Evolutionary conservation across 768 basidiomycete species (phyloP).

Genomic region (Ramaria rubella): DNA sequence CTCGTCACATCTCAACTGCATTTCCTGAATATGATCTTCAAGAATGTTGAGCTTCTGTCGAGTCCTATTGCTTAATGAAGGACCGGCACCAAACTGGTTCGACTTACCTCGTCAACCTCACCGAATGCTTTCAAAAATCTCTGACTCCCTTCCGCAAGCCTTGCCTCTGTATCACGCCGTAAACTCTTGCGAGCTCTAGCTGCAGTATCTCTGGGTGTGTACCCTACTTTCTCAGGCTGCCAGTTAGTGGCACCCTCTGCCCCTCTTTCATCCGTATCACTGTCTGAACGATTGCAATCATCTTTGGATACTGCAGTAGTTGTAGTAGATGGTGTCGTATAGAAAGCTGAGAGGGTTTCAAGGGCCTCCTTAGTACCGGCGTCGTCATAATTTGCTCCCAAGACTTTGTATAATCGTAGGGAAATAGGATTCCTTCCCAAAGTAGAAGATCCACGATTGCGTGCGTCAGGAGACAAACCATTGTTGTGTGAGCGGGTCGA

Average conservation of each 20-base stretch:
- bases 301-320: conserved; percentile 16
- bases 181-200: conserved; percentile 72
- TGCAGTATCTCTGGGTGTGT: conserved; percentile 53
- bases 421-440: conserved; percentile 51
- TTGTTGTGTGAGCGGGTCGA: not conserved
- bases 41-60: conserved; percentile 76
- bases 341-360: conserved; percentile 75
- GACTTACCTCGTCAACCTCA: conserved; percentile 83
- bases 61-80: not conserved
- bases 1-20: conserved; percentile 78
- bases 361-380: conserved; percentile 74
- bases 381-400: conserved; percentile 76
- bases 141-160: conserved; percentile 73
- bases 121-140: conserved; percentile 80
- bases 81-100: not conserved
- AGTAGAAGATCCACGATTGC: not conserved
- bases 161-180: conserved; percentile 77
- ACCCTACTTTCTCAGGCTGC: conserved; percentile 10
- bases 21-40: conserved; percentile 67
- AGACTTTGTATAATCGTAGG: conserved; percentile 84
- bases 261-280: conserved; percentile 24
- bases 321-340: conserved; percentile 31
- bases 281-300: conserved; percentile 30
- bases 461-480: not conserved
- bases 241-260: conserved; percentile 9